These are phyloP conservation scores for Yamadazyma atmosphaerica DNA, from an alignment of 1,139 yeast species.

Conservation along the genomic window DNA sequence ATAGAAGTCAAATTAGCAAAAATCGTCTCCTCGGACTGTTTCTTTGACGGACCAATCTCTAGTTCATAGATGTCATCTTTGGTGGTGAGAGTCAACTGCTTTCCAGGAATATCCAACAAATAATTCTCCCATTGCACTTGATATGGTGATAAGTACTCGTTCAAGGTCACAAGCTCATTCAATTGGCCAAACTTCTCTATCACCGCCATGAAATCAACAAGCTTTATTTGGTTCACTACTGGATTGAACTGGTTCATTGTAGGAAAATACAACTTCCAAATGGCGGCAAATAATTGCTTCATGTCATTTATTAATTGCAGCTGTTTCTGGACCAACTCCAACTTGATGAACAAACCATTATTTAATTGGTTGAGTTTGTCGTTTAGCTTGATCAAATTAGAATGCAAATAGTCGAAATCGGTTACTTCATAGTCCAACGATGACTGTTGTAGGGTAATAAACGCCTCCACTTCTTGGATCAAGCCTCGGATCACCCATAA, in stretches of 20 bases:
- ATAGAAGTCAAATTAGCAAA: slow-evolving; percentile 17
- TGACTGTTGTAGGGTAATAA: slow-evolving; percentile 8
- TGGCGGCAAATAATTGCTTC: slow-evolving; percentile 7
- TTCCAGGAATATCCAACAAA: slow-evolving; percentile 9
- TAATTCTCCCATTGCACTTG: slow-evolving; percentile 20
- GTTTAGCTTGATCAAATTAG: slow-evolving; percentile 20
- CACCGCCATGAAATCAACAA: slow-evolving; percentile 15
- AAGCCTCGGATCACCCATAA: slow-evolving; percentile 24
- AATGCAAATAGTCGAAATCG: slow-evolving; percentile 20
- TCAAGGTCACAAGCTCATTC: slow-evolving; percentile 13
- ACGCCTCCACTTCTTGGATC: slow-evolving; percentile 21
- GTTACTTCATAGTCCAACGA: slow-evolving; percentile 13
- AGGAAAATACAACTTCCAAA: slow-evolving; percentile 23
- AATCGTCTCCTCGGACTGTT: neutral
- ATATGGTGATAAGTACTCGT: slow-evolving; percentile 14
- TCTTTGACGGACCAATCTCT: neutral
- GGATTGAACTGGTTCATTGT: slow-evolving; percentile 19
- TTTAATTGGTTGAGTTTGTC: slow-evolving; percentile 10
- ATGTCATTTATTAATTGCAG: slow-evolving; percentile 12
- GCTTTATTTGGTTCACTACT: slow-evolving; percentile 13
- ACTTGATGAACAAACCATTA: slow-evolving; percentile 12
- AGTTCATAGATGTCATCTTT: slow-evolving; percentile 5
- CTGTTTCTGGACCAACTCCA: slow-evolving; percentile 12
- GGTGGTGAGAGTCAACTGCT: slow-evolving; percentile 1
- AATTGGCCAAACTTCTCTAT: slow-evolving; percentile 12